Conservation (phyloP, 306 rosid genomes). For the Casuarina equisetifolia region DNA sequence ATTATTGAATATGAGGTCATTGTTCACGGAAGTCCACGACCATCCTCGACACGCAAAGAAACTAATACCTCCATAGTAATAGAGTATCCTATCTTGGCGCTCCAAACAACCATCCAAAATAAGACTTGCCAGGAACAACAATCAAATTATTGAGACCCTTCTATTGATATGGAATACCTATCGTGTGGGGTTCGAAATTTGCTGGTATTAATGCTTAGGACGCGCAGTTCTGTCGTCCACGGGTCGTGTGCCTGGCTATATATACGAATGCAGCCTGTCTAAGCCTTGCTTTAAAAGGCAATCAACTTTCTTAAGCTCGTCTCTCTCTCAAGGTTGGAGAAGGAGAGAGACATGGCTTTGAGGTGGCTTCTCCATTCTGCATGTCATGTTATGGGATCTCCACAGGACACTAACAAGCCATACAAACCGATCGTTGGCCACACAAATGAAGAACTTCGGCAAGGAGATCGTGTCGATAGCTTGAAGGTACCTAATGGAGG, state of each 20-base stretch:
- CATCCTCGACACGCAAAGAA: neutral
- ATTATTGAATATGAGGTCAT: constrained; percentile 36
- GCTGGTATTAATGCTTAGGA: constrained; percentile 26
- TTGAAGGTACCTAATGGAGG: constrained; percentile 15
- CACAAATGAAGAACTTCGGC: constrained; percentile 17
- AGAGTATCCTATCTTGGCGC: constrained; percentile 17
- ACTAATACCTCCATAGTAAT: constrained; percentile 11
- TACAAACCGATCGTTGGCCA: neutral
- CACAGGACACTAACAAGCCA: constrained; percentile 5
- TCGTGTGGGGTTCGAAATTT: constrained; percentile 22
- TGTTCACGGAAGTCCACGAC: constrained; percentile 28
- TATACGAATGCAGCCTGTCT: constrained; percentile 1
- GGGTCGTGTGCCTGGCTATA: constrained; percentile 1
- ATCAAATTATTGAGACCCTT: neutral
- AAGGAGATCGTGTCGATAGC: constrained; percentile 12
- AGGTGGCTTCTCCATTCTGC: constrained; percentile 52
- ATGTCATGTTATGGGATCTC: constrained; percentile 42
- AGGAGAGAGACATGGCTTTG: constrained; percentile 33
- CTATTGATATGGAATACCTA: constrained; percentile 10
- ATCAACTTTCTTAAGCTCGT: neutral
- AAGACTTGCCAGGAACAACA: constrained; percentile 9
- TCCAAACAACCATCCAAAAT: constrained; percentile 22
- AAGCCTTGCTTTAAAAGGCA: constrained; percentile 19
- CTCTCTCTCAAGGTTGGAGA: neutral
- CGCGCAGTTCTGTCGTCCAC: constrained; percentile 23